phyloP scores from a whole-genome alignment of 768 basidiomycete genomes.

The Pulveroboletus frians region DNA sequence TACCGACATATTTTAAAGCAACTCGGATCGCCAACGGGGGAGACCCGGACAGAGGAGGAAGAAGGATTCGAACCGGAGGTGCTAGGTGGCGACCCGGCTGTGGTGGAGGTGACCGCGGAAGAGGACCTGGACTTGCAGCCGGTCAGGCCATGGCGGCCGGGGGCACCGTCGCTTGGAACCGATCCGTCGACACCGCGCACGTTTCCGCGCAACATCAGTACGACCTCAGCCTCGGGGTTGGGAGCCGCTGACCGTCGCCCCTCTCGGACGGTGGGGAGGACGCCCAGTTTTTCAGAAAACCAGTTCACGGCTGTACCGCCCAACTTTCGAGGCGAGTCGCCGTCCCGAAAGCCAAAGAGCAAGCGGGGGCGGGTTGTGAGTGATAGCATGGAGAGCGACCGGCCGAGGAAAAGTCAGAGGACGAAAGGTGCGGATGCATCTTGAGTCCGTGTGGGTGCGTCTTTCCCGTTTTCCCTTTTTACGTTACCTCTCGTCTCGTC shows the following conservation, averaged over 20 bases:
- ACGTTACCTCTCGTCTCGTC: background rate
- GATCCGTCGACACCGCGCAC: constrained; percentile 30
- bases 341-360: constrained; percentile 26
- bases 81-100: background rate
- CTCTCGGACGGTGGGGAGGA: constrained; percentile 23
- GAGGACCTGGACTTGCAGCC: constrained; percentile 23
- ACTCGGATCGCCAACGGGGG: constrained; percentile 10
- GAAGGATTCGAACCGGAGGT: constrained; percentile 17
- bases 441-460: background rate
- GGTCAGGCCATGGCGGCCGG: constrained; percentile 15
- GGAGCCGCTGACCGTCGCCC: background rate
- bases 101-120: background rate
- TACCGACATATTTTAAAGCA: constrained; percentile 44
- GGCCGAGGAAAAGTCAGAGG: constrained; percentile 22
- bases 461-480: background rate
- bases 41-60: background rate
- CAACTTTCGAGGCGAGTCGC: constrained; percentile 29
- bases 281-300: constrained; percentile 35
- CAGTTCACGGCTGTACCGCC: constrained; percentile 44
- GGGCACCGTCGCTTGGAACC: background rate
- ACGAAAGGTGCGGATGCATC: background rate
- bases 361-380: constrained; percentile 22
- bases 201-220: constrained; percentile 14
- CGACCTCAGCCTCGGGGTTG: constrained; percentile 1
- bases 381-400: constrained; percentile 10